These are phyloP conservation scores for Saturnispora sekii DNA, from an alignment of 805 yeast species.

Conservation along the genomic window DNA sequence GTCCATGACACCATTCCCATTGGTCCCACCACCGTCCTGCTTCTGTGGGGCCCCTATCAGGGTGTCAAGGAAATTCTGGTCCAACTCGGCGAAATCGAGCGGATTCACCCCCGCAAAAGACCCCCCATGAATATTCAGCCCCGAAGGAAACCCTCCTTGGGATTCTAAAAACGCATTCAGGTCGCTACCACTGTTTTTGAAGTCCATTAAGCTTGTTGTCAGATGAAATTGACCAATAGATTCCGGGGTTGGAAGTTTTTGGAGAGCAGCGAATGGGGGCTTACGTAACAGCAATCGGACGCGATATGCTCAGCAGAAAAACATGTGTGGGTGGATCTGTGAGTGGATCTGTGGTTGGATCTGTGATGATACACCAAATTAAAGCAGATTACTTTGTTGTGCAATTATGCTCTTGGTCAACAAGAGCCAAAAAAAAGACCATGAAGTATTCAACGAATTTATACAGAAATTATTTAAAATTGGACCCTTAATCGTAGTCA, in stretches of 20 bases:
- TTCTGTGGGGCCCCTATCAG: constrained; percentile 1
- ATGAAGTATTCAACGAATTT: neutral
- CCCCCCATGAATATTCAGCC: neutral
- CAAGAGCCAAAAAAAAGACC: neutral
- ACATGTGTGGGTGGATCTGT: too few species aligned
- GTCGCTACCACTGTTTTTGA: constrained; percentile 6
- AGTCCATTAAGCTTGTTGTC: neutral
- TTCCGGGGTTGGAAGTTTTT: too few species aligned
- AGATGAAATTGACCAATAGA: too few species aligned
- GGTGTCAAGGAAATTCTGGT: constrained; percentile 5
- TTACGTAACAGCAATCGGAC: too few species aligned
- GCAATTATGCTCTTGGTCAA: neutral
- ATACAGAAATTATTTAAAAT: neutral
- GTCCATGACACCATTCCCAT: too few species aligned
- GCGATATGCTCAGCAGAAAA: too few species aligned
- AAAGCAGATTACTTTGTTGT: too few species aligned
- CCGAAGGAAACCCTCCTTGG: neutral
- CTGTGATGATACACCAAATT: too few species aligned
- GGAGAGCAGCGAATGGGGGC: neutral
- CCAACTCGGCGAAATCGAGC: constrained; percentile 5
- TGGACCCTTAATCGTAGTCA: constrained; percentile 10
- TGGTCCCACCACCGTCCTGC: too few species aligned
- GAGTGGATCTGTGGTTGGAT: too few species aligned
- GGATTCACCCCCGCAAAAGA: constrained; percentile 6
- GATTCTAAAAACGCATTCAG: neutral